Evolutionary conservation across 306 rosid species (phyloP).

Genomic region (Lathyrus aphaca): DNA sequence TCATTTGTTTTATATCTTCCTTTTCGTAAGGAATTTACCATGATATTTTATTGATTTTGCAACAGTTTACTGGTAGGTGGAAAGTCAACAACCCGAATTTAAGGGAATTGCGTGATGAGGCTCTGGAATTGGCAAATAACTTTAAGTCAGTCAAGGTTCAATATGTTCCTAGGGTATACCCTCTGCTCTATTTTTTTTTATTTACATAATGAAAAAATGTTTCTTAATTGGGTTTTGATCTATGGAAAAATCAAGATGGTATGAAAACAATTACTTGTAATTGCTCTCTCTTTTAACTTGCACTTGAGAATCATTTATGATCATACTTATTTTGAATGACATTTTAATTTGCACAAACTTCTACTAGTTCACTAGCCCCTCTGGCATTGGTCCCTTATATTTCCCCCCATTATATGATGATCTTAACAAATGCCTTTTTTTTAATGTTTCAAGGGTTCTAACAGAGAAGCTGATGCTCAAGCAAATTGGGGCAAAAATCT

Average conservation of each 20-base stretch:
- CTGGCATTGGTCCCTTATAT: neutral
- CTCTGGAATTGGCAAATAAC: neutral
- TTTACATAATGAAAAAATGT: neutral
- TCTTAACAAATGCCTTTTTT: constrained; percentile 17
- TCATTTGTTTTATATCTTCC: neutral
- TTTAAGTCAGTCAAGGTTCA: neutral
- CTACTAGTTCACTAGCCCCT: neutral
- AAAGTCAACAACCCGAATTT: neutral
- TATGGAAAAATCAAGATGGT: neutral
- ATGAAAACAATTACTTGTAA: neutral
- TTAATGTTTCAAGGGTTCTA: constrained; percentile 58
- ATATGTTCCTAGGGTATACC: constrained; percentile 8
- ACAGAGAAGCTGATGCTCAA: constrained; percentile 74
- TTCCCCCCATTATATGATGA: neutral
- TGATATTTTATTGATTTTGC: neutral
- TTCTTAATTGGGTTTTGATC: neutral
- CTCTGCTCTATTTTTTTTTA: neutral
- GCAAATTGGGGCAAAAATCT: constrained; percentile 74
- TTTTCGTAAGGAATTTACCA: neutral
- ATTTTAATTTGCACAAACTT: neutral
- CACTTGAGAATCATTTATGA: neutral
- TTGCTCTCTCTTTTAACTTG: neutral
- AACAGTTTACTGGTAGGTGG: neutral
- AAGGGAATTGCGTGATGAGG: neutral
- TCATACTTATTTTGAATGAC: neutral